phyloP scores from a whole-genome alignment of 352 stramenopile genomes.

The Pythium sp. region DNA sequence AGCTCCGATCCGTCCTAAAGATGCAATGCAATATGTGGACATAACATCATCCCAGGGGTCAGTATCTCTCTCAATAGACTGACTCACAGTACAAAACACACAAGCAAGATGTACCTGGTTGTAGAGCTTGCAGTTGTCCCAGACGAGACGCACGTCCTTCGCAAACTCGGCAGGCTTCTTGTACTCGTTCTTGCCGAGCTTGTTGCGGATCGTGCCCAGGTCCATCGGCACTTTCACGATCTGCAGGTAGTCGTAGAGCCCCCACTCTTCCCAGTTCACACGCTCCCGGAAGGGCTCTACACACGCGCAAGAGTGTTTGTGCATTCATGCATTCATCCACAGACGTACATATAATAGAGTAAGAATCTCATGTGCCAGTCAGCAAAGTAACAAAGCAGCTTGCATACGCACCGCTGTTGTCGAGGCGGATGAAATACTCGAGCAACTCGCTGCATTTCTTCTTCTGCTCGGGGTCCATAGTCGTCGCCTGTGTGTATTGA shows the following conservation, averaged over 20 bases:
- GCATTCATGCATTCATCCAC: neutral
- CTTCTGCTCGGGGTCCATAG: conserved; percentile 77
- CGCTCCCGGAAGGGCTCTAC: conserved; percentile 81
- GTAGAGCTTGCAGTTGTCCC: conserved; percentile 87
- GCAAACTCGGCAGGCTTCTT: conserved; percentile 83
- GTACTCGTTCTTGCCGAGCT: conserved; percentile 81
- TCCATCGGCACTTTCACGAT: conserved; percentile 92
- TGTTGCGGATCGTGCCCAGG: conserved; percentile 82
- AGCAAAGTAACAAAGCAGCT: neutral
- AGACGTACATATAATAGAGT: neutral
- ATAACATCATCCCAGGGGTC: neutral
- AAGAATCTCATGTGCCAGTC: neutral
- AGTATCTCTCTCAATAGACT: neutral
- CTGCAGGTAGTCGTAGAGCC: conserved; percentile 89
- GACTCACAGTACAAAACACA: neutral
- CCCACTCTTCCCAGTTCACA: conserved; percentile 89
- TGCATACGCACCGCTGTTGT: conserved; percentile 48
- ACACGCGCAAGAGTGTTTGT: neutral
- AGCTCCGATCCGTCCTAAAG: conserved; percentile 81
- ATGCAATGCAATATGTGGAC: neutral
- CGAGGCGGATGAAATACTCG: conserved; percentile 81
- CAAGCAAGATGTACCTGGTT: conserved; percentile 39
- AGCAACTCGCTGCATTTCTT: conserved; percentile 81
- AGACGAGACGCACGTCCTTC: conserved; percentile 81
- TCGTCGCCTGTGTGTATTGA: neutral